Percentiles rank a stretch among this genome's conserved stretches.
These are phyloP conservation scores for Capsella bursapastoris DNA, from an alignment of 345 rosid species.

Conservation along the genomic window DNA sequence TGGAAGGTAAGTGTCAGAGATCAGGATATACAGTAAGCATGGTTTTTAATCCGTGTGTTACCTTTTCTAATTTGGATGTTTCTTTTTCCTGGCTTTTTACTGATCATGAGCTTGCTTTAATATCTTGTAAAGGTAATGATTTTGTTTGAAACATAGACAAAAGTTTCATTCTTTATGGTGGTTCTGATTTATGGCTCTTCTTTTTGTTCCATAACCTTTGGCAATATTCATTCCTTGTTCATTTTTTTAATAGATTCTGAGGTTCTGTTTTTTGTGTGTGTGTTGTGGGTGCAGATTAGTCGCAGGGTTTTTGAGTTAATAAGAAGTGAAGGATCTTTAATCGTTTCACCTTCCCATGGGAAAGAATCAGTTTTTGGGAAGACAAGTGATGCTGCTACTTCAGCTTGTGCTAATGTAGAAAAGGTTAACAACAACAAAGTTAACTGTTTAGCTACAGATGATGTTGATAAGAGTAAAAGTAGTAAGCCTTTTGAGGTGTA, in stretches of 20 bases:
- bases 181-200: not conserved
- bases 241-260: constrained; percentile 9
- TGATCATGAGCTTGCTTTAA: not conserved
- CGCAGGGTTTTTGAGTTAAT: constrained; percentile 78
- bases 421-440: constrained; percentile 32
- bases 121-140: not conserved
- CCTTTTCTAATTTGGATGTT: not conserved
- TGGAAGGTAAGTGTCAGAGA: not conserved
- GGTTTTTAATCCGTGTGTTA: not conserved
- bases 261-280: not conserved
- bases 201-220: not conserved
- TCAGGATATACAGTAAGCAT: not conserved
- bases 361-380: constrained; percentile 49
- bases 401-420: constrained; percentile 33
- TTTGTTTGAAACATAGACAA: not conserved
- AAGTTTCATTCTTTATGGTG: not conserved
- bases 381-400: constrained; percentile 33
- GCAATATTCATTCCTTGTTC: not conserved
- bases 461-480: constrained; percentile 50
- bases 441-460: constrained; percentile 36
- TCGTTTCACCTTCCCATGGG: constrained; percentile 48
- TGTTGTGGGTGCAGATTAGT: constrained; percentile 66
- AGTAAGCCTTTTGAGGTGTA: constrained; percentile 76
- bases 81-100: not conserved
- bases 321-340: constrained; percentile 57